Evolutionary conservation across 2,329 filamentous ascomycete genomes (phyloP).

Genomic region (Pestalotiopsis sp.): DNA sequence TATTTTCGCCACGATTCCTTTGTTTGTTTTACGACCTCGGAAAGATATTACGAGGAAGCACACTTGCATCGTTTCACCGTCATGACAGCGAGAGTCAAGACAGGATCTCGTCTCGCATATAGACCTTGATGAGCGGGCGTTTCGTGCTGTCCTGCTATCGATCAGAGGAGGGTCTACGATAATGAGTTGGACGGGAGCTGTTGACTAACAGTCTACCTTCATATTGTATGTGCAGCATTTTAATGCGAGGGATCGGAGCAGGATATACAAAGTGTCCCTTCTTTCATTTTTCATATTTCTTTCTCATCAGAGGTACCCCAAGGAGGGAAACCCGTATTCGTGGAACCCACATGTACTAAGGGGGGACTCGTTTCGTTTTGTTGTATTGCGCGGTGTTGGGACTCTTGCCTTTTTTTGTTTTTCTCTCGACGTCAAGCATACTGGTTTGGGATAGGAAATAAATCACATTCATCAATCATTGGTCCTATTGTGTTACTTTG

Average conservation of each 20-base stretch:
- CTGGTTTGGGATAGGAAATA: constrained; percentile 37
- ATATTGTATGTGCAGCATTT: constrained; percentile 5
- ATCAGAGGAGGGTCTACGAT: not conserved
- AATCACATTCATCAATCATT: constrained; percentile 28
- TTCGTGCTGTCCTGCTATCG: constrained; percentile 1
- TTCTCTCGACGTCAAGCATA: constrained; percentile 24
- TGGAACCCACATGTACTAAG: constrained; percentile 23
- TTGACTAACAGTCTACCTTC: not conserved
- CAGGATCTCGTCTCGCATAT: constrained; percentile 14
- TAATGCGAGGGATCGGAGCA: constrained; percentile 3
- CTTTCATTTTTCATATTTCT: constrained; percentile 2
- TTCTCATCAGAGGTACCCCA: not conserved
- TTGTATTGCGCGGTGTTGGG: constrained; percentile 20
- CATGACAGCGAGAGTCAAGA: constrained; percentile 3
- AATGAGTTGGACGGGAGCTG: not conserved
- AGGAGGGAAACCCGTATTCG: not conserved
- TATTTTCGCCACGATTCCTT: constrained; percentile 16
- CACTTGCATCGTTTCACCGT: constrained; percentile 17
- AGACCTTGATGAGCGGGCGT: constrained; percentile 7
- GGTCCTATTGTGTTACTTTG: constrained; percentile 19
- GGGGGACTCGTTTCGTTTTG: constrained; percentile 24
- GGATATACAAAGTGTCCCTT: not conserved
- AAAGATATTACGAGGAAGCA: constrained; percentile 1
- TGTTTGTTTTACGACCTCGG: not conserved
- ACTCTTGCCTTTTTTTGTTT: constrained; percentile 20